Conservation (phyloP, 768 basidiomycete species). For the Leucosporidium yakuticum region DNA sequence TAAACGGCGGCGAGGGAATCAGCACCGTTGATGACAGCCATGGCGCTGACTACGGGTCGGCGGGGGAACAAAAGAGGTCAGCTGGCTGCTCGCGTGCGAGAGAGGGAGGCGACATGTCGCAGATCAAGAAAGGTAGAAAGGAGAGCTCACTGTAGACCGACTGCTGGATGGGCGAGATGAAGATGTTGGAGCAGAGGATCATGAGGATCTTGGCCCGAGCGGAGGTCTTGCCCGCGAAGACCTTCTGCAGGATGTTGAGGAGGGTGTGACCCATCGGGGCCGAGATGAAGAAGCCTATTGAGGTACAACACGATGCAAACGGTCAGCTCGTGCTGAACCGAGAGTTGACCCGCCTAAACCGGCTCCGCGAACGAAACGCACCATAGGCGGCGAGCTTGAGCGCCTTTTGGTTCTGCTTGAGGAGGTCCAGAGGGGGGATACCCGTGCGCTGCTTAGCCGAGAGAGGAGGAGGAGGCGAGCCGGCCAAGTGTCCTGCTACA, state of each 20-base stretch:
- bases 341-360: not conserved
- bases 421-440: constrained; percentile 32
- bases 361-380: constrained; percentile 4
- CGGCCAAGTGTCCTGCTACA: constrained; percentile 28
- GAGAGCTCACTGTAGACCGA: constrained; percentile 47
- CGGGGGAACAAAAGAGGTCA: constrained; percentile 42
- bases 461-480: constrained; percentile 53
- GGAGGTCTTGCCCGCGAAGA: constrained; percentile 67
- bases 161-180: constrained; percentile 70
- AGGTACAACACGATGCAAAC: constrained; percentile 43
- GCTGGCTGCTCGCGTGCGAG: not conserved
- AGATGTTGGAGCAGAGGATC: constrained; percentile 67
- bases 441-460: constrained; percentile 39
- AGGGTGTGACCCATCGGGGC: constrained; percentile 74
- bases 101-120: no score
- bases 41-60: constrained; percentile 59
- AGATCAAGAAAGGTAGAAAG: not conserved
- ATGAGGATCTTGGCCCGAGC: constrained; percentile 61
- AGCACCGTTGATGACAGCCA: constrained; percentile 79
- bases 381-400: constrained; percentile 61
- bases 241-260: constrained; percentile 63
- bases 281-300: constrained; percentile 64
- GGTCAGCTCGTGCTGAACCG: not conserved
- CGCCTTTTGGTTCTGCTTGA: constrained; percentile 61
- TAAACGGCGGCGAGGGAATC: constrained; percentile 62